phyloP scores from a whole-genome alignment of 441 rosid genomes.

The Gossypium gossypioides region DNA sequence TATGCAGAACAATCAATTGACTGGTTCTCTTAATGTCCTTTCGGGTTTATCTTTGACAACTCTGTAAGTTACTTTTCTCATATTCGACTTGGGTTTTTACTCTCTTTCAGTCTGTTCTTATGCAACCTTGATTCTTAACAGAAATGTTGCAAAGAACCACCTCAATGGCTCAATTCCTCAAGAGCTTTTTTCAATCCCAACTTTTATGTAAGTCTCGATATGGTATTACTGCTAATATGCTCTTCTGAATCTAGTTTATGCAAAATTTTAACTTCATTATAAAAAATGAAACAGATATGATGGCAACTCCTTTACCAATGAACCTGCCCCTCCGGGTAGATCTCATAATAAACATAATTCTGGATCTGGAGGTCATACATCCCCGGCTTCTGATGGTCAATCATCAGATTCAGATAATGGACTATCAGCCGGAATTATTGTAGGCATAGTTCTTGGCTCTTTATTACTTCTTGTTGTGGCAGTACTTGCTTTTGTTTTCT shows the following conservation, averaged over 20 bases:
- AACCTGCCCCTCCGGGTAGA: constrained; percentile 66
- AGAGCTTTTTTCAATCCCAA: constrained; percentile 55
- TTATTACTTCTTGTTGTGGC: constrained; percentile 39
- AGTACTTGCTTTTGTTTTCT: constrained; percentile 41
- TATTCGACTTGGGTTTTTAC: background rate
- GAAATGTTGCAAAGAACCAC: constrained; percentile 82
- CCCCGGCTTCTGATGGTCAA: constrained; percentile 29
- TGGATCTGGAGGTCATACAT: constrained; percentile 29
- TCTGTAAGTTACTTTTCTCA: constrained; percentile 48
- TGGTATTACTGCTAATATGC: constrained; percentile 2
- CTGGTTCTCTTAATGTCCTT: constrained; percentile 70
- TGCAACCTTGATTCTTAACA: constrained; percentile 24
- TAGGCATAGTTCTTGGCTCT: constrained; percentile 60
- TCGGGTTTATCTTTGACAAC: constrained; percentile 51
- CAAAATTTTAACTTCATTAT: constrained; percentile 17
- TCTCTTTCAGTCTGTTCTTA: constrained; percentile 13
- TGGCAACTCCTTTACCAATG: constrained; percentile 79
- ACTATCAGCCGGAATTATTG: constrained; percentile 46
- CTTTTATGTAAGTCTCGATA: constrained; percentile 50
- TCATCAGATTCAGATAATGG: constrained; percentile 43
- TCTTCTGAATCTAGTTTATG: background rate
- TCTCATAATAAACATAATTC: constrained; percentile 38
- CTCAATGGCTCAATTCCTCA: constrained; percentile 81
- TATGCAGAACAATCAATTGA: constrained; percentile 81
- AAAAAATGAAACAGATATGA: constrained; percentile 50